A percentile compares a stretch with the other conserved stretches of the same genome.
phyloP scores from a whole-genome alignment of 768 basidiomycete species.

The Naganishia kalamii region DNA sequence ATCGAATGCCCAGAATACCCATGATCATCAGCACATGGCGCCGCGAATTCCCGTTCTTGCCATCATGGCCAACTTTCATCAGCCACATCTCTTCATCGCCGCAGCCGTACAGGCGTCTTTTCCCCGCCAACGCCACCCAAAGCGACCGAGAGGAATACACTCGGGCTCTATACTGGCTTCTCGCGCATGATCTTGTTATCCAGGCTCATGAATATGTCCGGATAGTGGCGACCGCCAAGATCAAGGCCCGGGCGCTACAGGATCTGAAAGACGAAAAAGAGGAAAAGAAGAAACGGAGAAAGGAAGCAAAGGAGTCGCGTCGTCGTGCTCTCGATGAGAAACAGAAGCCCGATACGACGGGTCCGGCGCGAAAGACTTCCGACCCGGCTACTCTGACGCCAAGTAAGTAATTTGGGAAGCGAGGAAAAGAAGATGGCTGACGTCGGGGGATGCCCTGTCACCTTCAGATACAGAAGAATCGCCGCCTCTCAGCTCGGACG shows the following conservation, averaged over 20 bases:
- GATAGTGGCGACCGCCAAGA: slow-evolving; percentile 65
- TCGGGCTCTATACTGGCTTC: slow-evolving; percentile 83
- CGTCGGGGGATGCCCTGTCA: background rate
- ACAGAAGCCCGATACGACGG: slow-evolving; percentile 3
- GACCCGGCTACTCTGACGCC: slow-evolving; percentile 14
- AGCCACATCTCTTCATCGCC: slow-evolving; percentile 64
- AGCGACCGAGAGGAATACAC: slow-evolving; percentile 65
- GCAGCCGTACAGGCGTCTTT: slow-evolving; percentile 67
- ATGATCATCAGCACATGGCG: slow-evolving; percentile 48
- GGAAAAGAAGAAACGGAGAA: slow-evolving; percentile 21
- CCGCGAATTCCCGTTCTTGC: slow-evolving; percentile 26
- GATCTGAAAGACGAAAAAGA: slow-evolving; percentile 32
- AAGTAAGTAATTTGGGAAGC: background rate
- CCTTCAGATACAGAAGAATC: slow-evolving; percentile 19
- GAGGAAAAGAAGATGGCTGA: background rate
- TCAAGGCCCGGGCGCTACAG: slow-evolving; percentile 64
- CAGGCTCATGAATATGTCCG: slow-evolving; percentile 80
- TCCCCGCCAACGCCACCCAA: slow-evolving; percentile 52
- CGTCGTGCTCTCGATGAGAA: background rate
- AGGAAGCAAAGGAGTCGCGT: slow-evolving; percentile 15
- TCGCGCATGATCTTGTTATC: slow-evolving; percentile 75
- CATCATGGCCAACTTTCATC: slow-evolving; percentile 55
- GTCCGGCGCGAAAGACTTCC: background rate
- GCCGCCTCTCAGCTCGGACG: slow-evolving; percentile 21
- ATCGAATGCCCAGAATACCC: slow-evolving; percentile 45